Conservation (phyloP, 176 grass and related monocot species). For the Bolboschoenus planiculmis region DNA sequence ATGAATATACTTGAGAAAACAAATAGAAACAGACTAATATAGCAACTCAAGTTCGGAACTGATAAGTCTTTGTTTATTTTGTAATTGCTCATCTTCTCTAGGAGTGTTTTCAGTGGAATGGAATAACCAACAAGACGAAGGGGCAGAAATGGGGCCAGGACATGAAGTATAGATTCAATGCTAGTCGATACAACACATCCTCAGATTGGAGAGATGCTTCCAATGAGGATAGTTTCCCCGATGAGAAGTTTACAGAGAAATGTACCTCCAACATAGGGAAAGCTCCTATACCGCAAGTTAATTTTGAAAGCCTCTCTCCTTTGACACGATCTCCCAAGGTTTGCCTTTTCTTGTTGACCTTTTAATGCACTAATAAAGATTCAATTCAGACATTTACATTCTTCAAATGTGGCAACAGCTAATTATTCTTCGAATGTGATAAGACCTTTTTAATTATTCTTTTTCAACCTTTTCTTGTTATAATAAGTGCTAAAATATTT, state of each 20-base stretch:
- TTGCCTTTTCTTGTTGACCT: background rate
- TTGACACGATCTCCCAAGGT: slow-evolving; percentile 74
- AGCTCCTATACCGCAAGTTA: slow-evolving; percentile 28
- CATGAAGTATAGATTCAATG: background rate
- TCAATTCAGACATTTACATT: background rate
- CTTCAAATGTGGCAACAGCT: background rate
- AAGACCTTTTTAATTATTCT: background rate
- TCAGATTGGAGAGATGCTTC: slow-evolving; percentile 6
- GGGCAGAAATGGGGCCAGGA: slow-evolving; percentile 72
- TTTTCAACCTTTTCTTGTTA: background rate
- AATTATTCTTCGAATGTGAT: background rate
- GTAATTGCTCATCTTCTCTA: slow-evolving; percentile 31
- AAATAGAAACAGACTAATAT: background rate
- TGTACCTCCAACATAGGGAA: slow-evolving; percentile 29
- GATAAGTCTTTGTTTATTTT: background rate
- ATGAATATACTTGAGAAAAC: background rate
- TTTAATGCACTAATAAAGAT: slow-evolving; percentile 9
- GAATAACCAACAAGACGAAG: slow-evolving; percentile 79
- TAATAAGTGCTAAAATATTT: background rate
- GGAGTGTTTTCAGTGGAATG: slow-evolving; percentile 69
- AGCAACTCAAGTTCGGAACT: background rate
- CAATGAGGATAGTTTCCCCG: background rate
- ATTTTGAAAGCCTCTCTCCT: slow-evolving; percentile 65
- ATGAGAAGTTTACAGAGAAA: slow-evolving; percentile 27
- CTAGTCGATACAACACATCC: background rate